Percentiles rank a stretch among this genome's conserved stretches.
Conservation (phyloP, 768 basidiomycete genomes). For the Phylloporus arenicola region DNA sequence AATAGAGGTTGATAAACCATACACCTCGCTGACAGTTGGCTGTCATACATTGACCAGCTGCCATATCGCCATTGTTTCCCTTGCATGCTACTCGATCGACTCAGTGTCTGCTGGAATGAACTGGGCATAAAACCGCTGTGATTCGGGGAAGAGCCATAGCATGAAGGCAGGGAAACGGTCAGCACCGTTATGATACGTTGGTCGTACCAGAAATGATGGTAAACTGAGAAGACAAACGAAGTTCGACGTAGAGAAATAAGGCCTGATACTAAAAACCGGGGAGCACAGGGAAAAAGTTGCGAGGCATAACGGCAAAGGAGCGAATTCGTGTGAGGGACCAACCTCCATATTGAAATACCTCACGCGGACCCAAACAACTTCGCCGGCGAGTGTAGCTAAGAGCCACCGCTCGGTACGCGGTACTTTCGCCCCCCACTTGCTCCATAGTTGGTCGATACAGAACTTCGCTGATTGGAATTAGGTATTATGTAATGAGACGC, state of each 20-base stretch:
- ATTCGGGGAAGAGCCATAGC: slow-evolving; percentile 54
- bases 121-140: slow-evolving; percentile 62
- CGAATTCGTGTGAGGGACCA: background rate
- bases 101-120: slow-evolving; percentile 45
- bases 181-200: slow-evolving; percentile 34
- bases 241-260: slow-evolving; percentile 63
- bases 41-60: slow-evolving; percentile 59
- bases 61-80: slow-evolving; percentile 58
- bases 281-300: slow-evolving; percentile 50
- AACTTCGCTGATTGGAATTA: too few relatives aligned
- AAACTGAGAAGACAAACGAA: slow-evolving; percentile 36
- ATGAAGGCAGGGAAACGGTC: slow-evolving; percentile 47
- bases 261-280: slow-evolving; percentile 58
- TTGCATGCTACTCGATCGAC: slow-evolving; percentile 30
- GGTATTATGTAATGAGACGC: too few relatives aligned
- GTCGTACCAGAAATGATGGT: slow-evolving; percentile 9
- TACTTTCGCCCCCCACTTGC: too few relatives aligned
- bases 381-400: too few relatives aligned
- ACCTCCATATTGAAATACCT: background rate
- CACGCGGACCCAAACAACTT: background rate
- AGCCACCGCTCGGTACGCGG: too few relatives aligned
- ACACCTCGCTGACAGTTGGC: background rate
- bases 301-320: slow-evolving; percentile 10
- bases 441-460: too few relatives aligned
- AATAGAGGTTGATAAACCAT: background rate